Evolutionary conservation across 192 early-diverging fungal genomes (phyloP).

Genomic region (Chytriomyces sp.): DNA sequence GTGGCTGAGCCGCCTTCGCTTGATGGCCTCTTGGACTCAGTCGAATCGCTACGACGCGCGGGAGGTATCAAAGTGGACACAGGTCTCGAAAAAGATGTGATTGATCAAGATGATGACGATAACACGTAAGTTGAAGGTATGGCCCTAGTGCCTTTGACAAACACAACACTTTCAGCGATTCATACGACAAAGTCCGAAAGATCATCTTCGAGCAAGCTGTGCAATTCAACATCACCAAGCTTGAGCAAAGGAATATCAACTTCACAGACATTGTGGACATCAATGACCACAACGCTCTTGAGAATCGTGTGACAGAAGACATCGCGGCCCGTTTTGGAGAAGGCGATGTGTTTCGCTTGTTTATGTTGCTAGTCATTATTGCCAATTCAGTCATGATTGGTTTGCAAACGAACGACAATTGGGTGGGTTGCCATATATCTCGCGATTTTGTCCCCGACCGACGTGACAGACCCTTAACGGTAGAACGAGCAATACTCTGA

Average conservation of each 20-base stretch:
- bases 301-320: conserved; percentile 41
- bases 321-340: conserved; percentile 40
- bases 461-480: too few relatives aligned
- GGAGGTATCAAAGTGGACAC: conserved; percentile 17
- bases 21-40: background rate
- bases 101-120: conserved; percentile 27
- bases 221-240: conserved; percentile 42
- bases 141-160: background rate
- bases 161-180: conserved; percentile 20
- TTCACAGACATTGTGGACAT: conserved; percentile 42
- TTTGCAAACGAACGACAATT: conserved; percentile 35
- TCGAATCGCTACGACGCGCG: background rate
- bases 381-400: conserved; percentile 44
- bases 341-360: conserved; percentile 38
- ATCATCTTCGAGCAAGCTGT: conserved; percentile 45
- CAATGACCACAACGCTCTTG: conserved; percentile 40
- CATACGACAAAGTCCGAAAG: conserved; percentile 44
- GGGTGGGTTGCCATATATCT: conserved; percentile 23
- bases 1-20: background rate
- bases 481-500: conserved; percentile 28
- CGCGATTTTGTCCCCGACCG: too few relatives aligned
- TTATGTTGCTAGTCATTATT: conserved; percentile 40
- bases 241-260: conserved; percentile 41
- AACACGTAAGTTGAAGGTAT: conserved; percentile 22
- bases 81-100: background rate